Base-by-base conservation (phyloP, 495 filamentous ascomycete genomes). In the Aspergillus baeticus region DNA sequence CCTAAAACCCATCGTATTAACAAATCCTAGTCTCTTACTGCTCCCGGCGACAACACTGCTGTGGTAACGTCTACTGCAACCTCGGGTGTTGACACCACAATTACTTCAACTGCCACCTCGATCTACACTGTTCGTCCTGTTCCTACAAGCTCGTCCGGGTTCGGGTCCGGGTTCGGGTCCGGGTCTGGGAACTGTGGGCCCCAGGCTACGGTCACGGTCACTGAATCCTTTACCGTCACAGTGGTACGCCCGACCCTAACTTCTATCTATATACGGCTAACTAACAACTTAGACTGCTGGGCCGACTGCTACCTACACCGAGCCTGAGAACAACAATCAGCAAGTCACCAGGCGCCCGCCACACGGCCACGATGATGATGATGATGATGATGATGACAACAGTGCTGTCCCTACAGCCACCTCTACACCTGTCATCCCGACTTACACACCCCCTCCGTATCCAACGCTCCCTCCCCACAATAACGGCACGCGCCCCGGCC, bases 161-260 rank as follows among this genome's bases (percentile, higher is more conserved):
- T 49, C 11, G 42, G 38, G 48, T 51, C 18, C 10, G 48, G 48
- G n/a, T 41, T 18, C 26, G 34, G 21, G 26, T 47, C 46, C 18
- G 33, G 46, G 10, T 49, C 46, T 23, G 46, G n/a, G 6, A 31
- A 31, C 26, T 49, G 26, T n/a, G 47, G 33, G 22, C 34, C 54
- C 34, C 74, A 71, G 52, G 74, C 73, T 17, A 79, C 75, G 23
- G 70, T 75, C 47, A 69, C 73, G 20, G 67, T 66, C 15, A 68
- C 63, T 15, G 58, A 67, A 38, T 50, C 47, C 20, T 50, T 37
- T 21, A 74, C 71, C 14, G 67, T 77, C 66, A 76, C 76, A 54
- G 72, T 75, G 55, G 77, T 78, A 70, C 51, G 74, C 69, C 57
- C 15, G 14, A 21, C 6, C 15, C 5, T 2, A 36, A 34, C 6